Percentiles rank a stretch among this genome's conserved stretches.
phyloP scores from a whole-genome alignment of 768 basidiomycete genomes.

The Boletus sensibilis region DNA sequence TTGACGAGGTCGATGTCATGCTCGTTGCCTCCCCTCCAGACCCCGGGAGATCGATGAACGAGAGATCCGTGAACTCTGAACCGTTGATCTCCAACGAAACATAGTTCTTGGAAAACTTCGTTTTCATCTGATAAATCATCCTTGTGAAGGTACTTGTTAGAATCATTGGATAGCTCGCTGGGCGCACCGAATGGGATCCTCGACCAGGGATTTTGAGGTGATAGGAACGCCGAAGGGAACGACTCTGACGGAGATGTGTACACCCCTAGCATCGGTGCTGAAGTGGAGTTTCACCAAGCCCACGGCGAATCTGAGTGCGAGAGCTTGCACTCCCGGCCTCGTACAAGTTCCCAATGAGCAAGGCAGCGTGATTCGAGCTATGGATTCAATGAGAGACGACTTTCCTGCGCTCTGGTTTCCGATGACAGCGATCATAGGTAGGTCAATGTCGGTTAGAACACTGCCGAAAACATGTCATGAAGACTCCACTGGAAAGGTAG shows the following conservation, averaged over 20 bases:
- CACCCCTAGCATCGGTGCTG: constrained; percentile 38
- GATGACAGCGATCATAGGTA: constrained; percentile 72
- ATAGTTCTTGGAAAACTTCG: constrained; percentile 52
- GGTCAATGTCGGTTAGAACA: constrained; percentile 65
- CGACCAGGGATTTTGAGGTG: constrained; percentile 50
- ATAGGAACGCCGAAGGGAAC: constrained; percentile 50
- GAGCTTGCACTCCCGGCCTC: constrained; percentile 61
- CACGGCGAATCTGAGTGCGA: constrained; percentile 41
- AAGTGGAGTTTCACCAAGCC: constrained; percentile 51
- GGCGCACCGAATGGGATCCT: constrained; percentile 64
- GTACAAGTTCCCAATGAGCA: constrained; percentile 77
- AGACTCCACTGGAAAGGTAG: background rate
- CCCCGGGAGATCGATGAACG: constrained; percentile 66
- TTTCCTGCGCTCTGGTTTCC: constrained; percentile 76
- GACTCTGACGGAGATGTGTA: constrained; percentile 38
- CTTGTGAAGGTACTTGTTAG: constrained; percentile 13
- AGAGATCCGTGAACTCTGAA: constrained; percentile 57
- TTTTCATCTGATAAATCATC: constrained; percentile 12
- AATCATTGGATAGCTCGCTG: constrained; percentile 48
- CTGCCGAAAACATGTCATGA: constrained; percentile 32
- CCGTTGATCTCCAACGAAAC: constrained; percentile 62
- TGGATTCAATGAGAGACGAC: constrained; percentile 74
- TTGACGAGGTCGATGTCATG: constrained; percentile 63
- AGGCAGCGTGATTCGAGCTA: constrained; percentile 69
- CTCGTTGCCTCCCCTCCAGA: constrained; percentile 46